Base-by-base conservation (phyloP, 179 eudicot species). In the Dionaea muscipula region DNA sequence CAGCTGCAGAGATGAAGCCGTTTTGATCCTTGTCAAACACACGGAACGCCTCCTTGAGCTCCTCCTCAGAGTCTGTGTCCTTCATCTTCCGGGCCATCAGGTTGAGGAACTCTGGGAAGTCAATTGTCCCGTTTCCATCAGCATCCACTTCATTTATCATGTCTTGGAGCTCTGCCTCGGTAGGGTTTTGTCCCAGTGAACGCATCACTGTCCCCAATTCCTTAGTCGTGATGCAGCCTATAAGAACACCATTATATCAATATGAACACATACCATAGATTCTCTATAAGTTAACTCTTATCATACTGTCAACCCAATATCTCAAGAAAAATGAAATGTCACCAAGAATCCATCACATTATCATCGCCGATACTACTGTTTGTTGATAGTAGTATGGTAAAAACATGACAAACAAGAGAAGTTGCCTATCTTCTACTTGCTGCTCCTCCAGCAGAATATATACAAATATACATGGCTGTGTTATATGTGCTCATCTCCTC, bases 1-100 rank as follows among this genome's bases (percentile, higher is more conserved):
- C 77, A 24, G 77, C 77, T n/a, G 77, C 77, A 31, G 77, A 72
- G n/a, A 72, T 72, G 60, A 72, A 72, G 4, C 77, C 77, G 36
- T 72, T 72, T 51, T 68, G 73, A 23, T 72, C 77, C 73, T 72
- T 72, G 61, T 72, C 77, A 15, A 72, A 72, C 5, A 72, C 77
- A 13, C 73, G 47, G 57, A 72, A 72, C 25, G 77, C 77, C 46
- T 68, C 77, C 64, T 67, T 72, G 40, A 72, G 72, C 60, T 68
- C 76, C 65, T 72, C 76, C 72, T 68, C 76, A 2, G 77, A 68
- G 31, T 68, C 73, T 2, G 77, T 73, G 67, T 73, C 77, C 70
- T 73, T 73, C 57, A 59, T 59, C 46, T 59, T 59, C 2, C 62
- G 53, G 35, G 62, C 62, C 62, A 59, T 59, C 62, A 59, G 23